phyloP scores from a whole-genome alignment of 106 monocot species.

The Dioscorea alata region DNA sequence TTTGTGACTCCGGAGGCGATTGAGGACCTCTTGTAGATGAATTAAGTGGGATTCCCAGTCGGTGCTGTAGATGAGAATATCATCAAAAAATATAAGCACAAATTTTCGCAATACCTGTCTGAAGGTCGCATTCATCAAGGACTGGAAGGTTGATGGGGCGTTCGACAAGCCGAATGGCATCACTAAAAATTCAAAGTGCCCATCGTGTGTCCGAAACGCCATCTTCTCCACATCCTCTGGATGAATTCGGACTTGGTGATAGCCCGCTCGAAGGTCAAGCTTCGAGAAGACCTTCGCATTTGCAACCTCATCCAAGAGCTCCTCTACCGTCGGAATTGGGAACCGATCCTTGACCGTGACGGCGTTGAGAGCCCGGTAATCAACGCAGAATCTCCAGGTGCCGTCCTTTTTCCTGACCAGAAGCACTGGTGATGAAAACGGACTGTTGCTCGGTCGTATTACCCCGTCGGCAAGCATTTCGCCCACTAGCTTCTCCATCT shows the following conservation, averaged over 20 bases:
- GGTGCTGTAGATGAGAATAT: too few species aligned
- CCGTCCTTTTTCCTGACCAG: slow-evolving; percentile 10
- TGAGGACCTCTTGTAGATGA: slow-evolving; percentile 6
- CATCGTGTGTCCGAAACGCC: too few species aligned
- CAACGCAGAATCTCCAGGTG: slow-evolving; percentile 14
- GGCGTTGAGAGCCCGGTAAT: slow-evolving; percentile 7
- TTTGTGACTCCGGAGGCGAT: neutral
- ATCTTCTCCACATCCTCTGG: slow-evolving; percentile 4
- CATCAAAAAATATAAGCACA: too few species aligned
- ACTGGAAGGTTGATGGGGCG: too few species aligned
- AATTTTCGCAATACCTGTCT: too few species aligned
- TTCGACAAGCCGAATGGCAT: too few species aligned
- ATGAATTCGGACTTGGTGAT: slow-evolving; percentile 15
- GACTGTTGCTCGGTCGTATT: neutral
- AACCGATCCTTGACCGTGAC: slow-evolving; percentile 3
- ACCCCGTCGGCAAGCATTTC: neutral
- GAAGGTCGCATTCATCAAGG: too few species aligned
- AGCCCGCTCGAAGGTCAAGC: slow-evolving; percentile 10
- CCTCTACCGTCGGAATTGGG: slow-evolving; percentile 10
- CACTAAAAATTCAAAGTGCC: too few species aligned
- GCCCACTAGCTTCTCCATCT: neutral
- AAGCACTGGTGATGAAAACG: neutral
- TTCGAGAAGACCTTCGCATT: slow-evolving; percentile 15
- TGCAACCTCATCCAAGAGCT: slow-evolving; percentile 10
- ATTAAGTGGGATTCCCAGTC: neutral